These are phyloP conservation scores for Coemansia sp. DNA, from an alignment of 192 early-diverging fungal species.

Conservation along the genomic window DNA sequence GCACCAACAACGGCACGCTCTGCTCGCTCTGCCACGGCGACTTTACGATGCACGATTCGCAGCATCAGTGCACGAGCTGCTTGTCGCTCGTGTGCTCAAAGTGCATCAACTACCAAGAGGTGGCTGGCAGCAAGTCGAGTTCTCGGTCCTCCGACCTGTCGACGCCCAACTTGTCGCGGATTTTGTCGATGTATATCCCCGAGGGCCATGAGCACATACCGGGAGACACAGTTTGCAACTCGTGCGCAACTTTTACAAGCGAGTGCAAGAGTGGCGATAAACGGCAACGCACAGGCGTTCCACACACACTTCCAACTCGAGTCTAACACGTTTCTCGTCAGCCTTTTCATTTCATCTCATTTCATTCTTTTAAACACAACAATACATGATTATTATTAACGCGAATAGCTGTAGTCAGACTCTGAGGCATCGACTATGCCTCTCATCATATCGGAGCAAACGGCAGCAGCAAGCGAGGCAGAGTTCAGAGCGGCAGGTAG, in stretches of 20 bases:
- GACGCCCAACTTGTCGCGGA: conserved; percentile 22
- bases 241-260: conserved; percentile 28
- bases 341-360: neutral
- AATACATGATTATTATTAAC: neutral
- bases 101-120: conserved; percentile 23
- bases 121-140: neutral
- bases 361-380: neutral
- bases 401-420: conserved; percentile 11
- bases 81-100: conserved; percentile 41
- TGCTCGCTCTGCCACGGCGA: conserved; percentile 51
- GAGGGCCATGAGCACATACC: conserved; percentile 27
- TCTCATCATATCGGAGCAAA: conserved; percentile 28
- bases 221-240: conserved; percentile 33
- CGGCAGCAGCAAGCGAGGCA: conserved; percentile 27
- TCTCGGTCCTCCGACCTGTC: neutral
- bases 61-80: conserved; percentile 52
- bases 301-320: neutral
- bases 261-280: conserved; percentile 1
- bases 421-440: conserved; percentile 7
- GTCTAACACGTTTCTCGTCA: neutral
- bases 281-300: neutral
- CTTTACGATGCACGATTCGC: conserved; percentile 32
- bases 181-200: conserved; percentile 46
- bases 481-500: conserved; percentile 32
- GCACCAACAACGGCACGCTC: conserved; percentile 26